A percentile compares a stretch with the other conserved stretches of the same genome.
Evolutionary conservation across 1,284 basidiomycete species (phyloP).

Genomic region (Porodaedalea pini): DNA sequence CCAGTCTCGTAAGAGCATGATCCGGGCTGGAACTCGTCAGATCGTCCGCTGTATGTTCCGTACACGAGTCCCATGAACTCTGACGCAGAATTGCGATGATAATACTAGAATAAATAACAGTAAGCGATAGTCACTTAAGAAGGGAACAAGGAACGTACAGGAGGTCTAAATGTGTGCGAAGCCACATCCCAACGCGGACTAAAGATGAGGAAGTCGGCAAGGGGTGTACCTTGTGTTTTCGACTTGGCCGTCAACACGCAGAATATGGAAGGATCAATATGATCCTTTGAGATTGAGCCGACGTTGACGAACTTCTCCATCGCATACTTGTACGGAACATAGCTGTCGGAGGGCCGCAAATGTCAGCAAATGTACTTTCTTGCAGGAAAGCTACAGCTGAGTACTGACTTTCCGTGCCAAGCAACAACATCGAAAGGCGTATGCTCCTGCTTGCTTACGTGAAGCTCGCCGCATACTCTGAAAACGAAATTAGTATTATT

Average conservation of each 20-base stretch:
- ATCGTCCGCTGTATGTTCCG: slow-evolving; percentile 57
- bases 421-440: slow-evolving; percentile 75
- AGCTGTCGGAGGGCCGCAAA: slow-evolving; percentile 37
- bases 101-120: slow-evolving; percentile 40
- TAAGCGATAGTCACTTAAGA: slow-evolving; percentile 11
- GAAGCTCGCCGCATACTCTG: slow-evolving; percentile 50
- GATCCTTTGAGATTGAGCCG: slow-evolving; percentile 63
- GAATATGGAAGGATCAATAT: slow-evolving; percentile 62
- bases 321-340: slow-evolving; percentile 70
- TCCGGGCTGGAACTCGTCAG: slow-evolving; percentile 56
- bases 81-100: slow-evolving; percentile 59
- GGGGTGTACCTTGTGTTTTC: slow-evolving; percentile 51
- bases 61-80: slow-evolving; percentile 63
- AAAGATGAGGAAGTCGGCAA: slow-evolving; percentile 63
- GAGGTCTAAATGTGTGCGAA: slow-evolving; percentile 42
- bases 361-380: not conserved
- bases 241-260: slow-evolving; percentile 63
- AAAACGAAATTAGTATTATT: not conserved
- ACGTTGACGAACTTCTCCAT: slow-evolving; percentile 63
- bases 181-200: slow-evolving; percentile 63
- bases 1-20: slow-evolving; percentile 59
- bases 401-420: slow-evolving; percentile 38
- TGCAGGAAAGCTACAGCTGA: not conserved
- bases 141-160: slow-evolving; percentile 28
- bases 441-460: slow-evolving; percentile 56